Conservation (phyloP, 768 basidiomycete species). For the Xerocomus potaroensis region DNA sequence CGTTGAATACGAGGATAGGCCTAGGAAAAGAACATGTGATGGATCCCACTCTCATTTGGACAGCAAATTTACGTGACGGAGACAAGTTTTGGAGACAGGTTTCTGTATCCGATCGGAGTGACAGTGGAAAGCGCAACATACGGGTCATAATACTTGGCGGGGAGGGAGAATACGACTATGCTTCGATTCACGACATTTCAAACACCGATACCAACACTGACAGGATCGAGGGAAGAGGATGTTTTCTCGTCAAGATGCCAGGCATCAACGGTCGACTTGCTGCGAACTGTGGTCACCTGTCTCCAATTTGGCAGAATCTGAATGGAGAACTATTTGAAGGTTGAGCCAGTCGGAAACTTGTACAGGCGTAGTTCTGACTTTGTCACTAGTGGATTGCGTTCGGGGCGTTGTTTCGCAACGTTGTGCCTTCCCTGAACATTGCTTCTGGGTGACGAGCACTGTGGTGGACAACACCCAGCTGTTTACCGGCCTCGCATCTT, state of each 20-base stretch:
- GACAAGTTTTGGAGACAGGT: slow-evolving; percentile 30
- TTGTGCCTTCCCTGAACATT: slow-evolving; percentile 56
- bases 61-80: slow-evolving; percentile 14
- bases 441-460: slow-evolving; percentile 40
- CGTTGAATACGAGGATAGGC: slow-evolving; percentile 57
- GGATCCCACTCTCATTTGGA: slow-evolving; percentile 45
- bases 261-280: slow-evolving; percentile 48
- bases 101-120: slow-evolving; percentile 11
- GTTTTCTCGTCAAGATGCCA: slow-evolving; percentile 26
- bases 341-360: slow-evolving; percentile 14
- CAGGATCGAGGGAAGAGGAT: slow-evolving; percentile 1
- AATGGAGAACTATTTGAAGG: slow-evolving; percentile 49
- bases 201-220: neutral
- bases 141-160: slow-evolving; percentile 41
- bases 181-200: slow-evolving; percentile 26
- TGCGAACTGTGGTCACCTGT: slow-evolving; percentile 8
- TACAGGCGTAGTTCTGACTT: slow-evolving; percentile 9
- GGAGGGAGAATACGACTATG: slow-evolving; percentile 28
- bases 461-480: slow-evolving; percentile 23
- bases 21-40: slow-evolving; percentile 56
- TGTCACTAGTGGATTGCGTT: slow-evolving; percentile 10
- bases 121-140: slow-evolving; percentile 1
- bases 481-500: slow-evolving; percentile 60
- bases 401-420: slow-evolving; percentile 22
- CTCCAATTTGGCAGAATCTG: slow-evolving; percentile 40